These are phyloP conservation scores for Leccinum cinnamomeum DNA, from an alignment of 1,284 basidiomycete species.

Conservation along the genomic window DNA sequence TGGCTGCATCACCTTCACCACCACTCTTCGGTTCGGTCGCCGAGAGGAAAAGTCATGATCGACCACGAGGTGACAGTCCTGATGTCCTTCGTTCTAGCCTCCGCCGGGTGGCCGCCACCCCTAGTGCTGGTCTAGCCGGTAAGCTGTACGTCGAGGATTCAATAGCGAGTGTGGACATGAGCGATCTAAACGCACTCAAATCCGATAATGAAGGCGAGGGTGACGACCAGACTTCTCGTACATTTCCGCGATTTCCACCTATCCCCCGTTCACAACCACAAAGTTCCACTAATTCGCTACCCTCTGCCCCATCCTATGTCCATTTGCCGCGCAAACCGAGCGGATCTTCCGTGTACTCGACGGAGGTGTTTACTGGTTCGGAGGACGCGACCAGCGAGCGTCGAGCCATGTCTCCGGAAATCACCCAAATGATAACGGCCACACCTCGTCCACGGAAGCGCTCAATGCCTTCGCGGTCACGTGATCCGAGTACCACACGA, in stretches of 20 bases:
- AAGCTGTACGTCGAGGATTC: constrained; percentile 24
- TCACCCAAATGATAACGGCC: constrained; percentile 32
- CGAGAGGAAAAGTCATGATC: constrained; percentile 12
- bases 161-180: constrained; percentile 32
- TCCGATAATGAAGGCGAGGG: constrained; percentile 32
- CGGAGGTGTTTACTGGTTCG: constrained; percentile 12
- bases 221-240: constrained; percentile 24
- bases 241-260: constrained; percentile 32
- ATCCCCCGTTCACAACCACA: constrained; percentile 19
- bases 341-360: constrained; percentile 14
- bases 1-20: constrained; percentile 6
- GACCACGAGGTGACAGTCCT: constrained; percentile 17
- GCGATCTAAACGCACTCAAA: constrained; percentile 33
- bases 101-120: constrained; percentile 10
- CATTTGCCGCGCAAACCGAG: constrained; percentile 28
- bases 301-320: constrained; percentile 18
- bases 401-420: constrained; percentile 33
- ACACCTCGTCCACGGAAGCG: constrained; percentile 33
- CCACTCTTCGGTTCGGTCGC: constrained; percentile 9
- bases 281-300: constrained; percentile 6
- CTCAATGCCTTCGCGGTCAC: constrained; percentile 25
- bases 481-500: constrained; percentile 20
- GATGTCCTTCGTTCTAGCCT: constrained; percentile 22
- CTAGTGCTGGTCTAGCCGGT: constrained; percentile 3
- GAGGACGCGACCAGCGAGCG: constrained; percentile 5